phyloP scores from a whole-genome alignment of 257 asterid genomes.

The Salvia hispanica region DNA sequence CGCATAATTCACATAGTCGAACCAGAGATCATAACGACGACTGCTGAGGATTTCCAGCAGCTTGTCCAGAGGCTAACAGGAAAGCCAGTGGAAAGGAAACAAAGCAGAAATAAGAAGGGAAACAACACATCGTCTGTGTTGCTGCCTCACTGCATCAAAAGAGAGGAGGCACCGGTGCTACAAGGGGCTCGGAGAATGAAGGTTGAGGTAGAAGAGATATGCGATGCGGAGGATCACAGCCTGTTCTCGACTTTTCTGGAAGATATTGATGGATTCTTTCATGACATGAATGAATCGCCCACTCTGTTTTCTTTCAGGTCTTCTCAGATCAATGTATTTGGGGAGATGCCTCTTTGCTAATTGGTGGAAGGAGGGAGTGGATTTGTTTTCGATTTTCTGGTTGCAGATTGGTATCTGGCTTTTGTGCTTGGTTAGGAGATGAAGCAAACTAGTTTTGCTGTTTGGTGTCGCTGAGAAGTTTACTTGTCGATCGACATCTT shows the following conservation, averaged over 20 bases:
- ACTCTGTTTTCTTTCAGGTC: slow-evolving; percentile 47
- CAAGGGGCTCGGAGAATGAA: slow-evolving; percentile 40
- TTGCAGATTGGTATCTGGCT: slow-evolving; percentile 26
- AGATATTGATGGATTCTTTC: slow-evolving; percentile 54
- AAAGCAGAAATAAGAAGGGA: slow-evolving; percentile 15
- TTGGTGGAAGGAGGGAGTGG: slow-evolving; percentile 6
- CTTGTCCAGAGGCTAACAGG: slow-evolving; percentile 87
- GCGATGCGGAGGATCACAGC: slow-evolving; percentile 34
- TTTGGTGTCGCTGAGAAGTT: background rate
- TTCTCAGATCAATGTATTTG: slow-evolving; percentile 45
- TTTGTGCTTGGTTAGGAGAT: background rate
- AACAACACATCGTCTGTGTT: slow-evolving; percentile 18
- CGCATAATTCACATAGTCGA: slow-evolving; percentile 79
- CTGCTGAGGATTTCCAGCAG: slow-evolving; percentile 59
- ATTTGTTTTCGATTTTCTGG: slow-evolving; percentile 17
- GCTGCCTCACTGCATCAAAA: slow-evolving; percentile 25
- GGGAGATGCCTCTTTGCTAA: slow-evolving; percentile 54
- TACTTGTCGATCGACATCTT: background rate
- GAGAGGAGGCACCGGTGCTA: slow-evolving; percentile 28
- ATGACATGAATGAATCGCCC: slow-evolving; percentile 46
- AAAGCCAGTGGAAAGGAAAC: slow-evolving; percentile 46
- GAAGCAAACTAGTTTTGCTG: slow-evolving; percentile 12
- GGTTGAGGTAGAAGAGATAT: slow-evolving; percentile 46
- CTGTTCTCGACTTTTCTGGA: slow-evolving; percentile 47
- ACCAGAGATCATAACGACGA: slow-evolving; percentile 72